Conservation (phyloP, 1,139 yeast species). For the Yamadazyma oceani region DNA sequence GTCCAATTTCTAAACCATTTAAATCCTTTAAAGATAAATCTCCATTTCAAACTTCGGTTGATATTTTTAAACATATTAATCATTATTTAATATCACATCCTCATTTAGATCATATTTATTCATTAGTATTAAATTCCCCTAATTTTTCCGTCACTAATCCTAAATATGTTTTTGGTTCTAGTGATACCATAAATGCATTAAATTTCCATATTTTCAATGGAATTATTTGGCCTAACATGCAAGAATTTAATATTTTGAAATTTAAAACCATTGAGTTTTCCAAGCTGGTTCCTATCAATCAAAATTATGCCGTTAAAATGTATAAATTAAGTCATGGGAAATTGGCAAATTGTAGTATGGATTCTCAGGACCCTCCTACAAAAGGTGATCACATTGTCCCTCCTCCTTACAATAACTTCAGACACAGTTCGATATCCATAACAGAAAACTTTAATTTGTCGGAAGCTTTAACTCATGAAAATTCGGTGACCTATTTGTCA, state of each 20-base stretch:
- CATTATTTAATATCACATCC: slow-evolving; percentile 74
- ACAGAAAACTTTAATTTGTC: slow-evolving; percentile 12
- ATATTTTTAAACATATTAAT: slow-evolving; percentile 35
- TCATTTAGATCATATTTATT: slow-evolving; percentile 78
- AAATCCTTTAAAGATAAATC: slow-evolving; percentile 13
- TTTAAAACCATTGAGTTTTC: slow-evolving; percentile 12
- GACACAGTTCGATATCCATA: slow-evolving; percentile 14
- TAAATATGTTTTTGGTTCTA: slow-evolving; percentile 54
- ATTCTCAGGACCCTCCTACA: too few species aligned
- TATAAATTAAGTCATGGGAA: slow-evolving; percentile 44
- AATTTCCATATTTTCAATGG: slow-evolving; percentile 67
- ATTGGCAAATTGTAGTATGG: slow-evolving; percentile 11
- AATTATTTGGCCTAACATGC: slow-evolving; percentile 75
- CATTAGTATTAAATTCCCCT: slow-evolving; percentile 72
- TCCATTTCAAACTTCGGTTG: slow-evolving; percentile 24
- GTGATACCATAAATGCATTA: slow-evolving; percentile 53
- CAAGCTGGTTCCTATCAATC: slow-evolving; percentile 16
- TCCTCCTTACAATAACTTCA: neutral
- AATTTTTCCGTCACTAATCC: slow-evolving; percentile 33
- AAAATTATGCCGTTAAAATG: slow-evolving; percentile 27
- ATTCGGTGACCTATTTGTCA: slow-evolving; percentile 25
- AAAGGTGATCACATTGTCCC: neutral
- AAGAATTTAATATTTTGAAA: slow-evolving; percentile 32
- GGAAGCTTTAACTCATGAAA: slow-evolving; percentile 6
- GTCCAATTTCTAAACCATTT: slow-evolving; percentile 32